Evolutionary conservation across 306 rosid species (phyloP).

Genomic region (Medicago arabica): DNA sequence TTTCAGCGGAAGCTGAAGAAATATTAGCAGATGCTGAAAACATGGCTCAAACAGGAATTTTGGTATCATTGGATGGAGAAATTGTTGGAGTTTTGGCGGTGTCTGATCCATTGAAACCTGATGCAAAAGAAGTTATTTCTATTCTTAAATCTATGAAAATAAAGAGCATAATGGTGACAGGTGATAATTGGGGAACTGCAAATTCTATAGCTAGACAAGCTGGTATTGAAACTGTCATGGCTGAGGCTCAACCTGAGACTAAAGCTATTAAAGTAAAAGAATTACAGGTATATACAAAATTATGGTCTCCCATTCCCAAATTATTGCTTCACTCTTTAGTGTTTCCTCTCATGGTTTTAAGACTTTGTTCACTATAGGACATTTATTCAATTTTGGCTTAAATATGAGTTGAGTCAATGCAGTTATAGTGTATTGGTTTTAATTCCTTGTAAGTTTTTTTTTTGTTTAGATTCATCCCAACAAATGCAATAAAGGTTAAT

Average conservation of each 20-base stretch:
- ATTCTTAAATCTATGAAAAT: slow-evolving; percentile 78
- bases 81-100: slow-evolving; percentile 70
- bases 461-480: too few relatives aligned
- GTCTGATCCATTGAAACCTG: slow-evolving; percentile 82
- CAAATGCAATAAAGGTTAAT: too few relatives aligned
- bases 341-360: too few relatives aligned
- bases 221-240: slow-evolving; percentile 72
- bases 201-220: slow-evolving; percentile 80
- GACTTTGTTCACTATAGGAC: too few relatives aligned
- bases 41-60: slow-evolving; percentile 75
- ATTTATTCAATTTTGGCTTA: too few relatives aligned
- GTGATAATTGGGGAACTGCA: slow-evolving; percentile 94
- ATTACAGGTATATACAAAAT: slow-evolving; percentile 59
- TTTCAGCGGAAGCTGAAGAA: slow-evolving; percentile 65
- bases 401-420: too few relatives aligned
- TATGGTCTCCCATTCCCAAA: too few relatives aligned
- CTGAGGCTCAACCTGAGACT: slow-evolving; percentile 78
- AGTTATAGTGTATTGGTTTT: too few relatives aligned
- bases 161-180: slow-evolving; percentile 80
- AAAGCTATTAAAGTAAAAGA: slow-evolving; percentile 74
- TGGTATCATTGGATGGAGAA: slow-evolving; percentile 63
- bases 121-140: slow-evolving; percentile 69
- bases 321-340: too few relatives aligned
- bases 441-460: too few relatives aligned
- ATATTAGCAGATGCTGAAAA: slow-evolving; percentile 66